Evolutionary conservation across 345 rosid species (phyloP).

Genomic region (Psidium friedrichsthalianum): DNA sequence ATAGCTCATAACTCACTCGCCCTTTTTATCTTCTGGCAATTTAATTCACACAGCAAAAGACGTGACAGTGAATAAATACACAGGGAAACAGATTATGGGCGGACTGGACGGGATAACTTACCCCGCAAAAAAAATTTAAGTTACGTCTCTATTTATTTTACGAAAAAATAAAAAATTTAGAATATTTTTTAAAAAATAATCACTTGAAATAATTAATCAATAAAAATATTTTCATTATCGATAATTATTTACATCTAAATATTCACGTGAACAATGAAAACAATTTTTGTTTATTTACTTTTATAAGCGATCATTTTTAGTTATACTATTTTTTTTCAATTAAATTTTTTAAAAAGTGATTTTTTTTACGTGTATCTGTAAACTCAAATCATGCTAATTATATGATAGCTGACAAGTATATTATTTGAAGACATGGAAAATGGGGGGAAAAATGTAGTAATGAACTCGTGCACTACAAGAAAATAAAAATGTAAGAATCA

Average conservation of each 20-base stretch:
- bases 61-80: background rate
- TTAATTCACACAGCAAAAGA: background rate
- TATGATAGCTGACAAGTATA: background rate
- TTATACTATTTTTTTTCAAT: too few species aligned
- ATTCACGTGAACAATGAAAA: accelerated
- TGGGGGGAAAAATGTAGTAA: background rate
- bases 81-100: background rate
- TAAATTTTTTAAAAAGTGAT: too few species aligned
- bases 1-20: background rate
- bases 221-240: too few species aligned
- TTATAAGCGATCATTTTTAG: background rate
- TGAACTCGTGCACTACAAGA: background rate
- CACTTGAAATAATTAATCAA: background rate
- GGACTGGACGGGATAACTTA: background rate
- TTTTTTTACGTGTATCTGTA: too few species aligned
- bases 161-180: background rate
- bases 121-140: background rate
- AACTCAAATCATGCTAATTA: background rate
- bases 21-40: background rate
- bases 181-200: background rate
- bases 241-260: accelerated
- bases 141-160: background rate
- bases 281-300: accelerated
- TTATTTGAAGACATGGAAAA: background rate
- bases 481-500: background rate